Conservation (phyloP, 1,284 basidiomycete species). For the Phylloboletellus chloephorus region DNA sequence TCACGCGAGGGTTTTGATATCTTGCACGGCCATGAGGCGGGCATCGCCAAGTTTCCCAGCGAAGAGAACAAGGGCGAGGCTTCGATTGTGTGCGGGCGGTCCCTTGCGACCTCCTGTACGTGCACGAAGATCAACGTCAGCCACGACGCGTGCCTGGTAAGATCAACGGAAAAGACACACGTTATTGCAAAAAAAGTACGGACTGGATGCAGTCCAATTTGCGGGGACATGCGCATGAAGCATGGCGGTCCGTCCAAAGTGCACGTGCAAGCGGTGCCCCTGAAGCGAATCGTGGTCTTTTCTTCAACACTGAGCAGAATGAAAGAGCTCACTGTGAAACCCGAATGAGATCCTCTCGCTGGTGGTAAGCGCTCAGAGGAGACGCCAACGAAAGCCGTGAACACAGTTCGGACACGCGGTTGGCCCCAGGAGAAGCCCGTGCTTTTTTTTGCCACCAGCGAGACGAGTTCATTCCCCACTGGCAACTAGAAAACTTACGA, state of each 20-base stretch:
- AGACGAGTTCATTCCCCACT: too few species aligned
- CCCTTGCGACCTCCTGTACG: slow-evolving; percentile 21
- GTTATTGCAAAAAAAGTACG: slow-evolving; percentile 12
- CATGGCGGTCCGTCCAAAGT: slow-evolving; percentile 18
- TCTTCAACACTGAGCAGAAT: background rate
- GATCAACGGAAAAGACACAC: slow-evolving; percentile 24
- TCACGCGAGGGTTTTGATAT: slow-evolving; percentile 29
- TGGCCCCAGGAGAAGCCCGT: too few species aligned
- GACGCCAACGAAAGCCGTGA: slow-evolving; percentile 2
- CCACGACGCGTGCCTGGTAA: slow-evolving; percentile 12
- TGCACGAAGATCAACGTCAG: slow-evolving; percentile 29
- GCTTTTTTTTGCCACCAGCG: too few species aligned
- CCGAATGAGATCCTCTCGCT: background rate
- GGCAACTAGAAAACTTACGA: too few species aligned
- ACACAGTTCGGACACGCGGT: too few species aligned
- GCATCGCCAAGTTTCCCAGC: slow-evolving; percentile 28
- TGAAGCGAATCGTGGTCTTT: background rate
- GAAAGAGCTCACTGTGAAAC: background rate
- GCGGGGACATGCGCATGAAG: slow-evolving; percentile 24
- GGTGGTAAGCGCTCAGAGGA: slow-evolving; percentile 1
- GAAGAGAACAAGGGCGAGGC: slow-evolving; percentile 30
- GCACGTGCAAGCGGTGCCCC: slow-evolving; percentile 16
- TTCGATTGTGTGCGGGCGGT: slow-evolving; percentile 20
- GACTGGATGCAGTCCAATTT: slow-evolving; percentile 16
- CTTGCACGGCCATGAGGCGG: slow-evolving; percentile 26